Conservation (phyloP, 2,329 filamentous ascomycete genomes). For the Exophiala sp. region DNA sequence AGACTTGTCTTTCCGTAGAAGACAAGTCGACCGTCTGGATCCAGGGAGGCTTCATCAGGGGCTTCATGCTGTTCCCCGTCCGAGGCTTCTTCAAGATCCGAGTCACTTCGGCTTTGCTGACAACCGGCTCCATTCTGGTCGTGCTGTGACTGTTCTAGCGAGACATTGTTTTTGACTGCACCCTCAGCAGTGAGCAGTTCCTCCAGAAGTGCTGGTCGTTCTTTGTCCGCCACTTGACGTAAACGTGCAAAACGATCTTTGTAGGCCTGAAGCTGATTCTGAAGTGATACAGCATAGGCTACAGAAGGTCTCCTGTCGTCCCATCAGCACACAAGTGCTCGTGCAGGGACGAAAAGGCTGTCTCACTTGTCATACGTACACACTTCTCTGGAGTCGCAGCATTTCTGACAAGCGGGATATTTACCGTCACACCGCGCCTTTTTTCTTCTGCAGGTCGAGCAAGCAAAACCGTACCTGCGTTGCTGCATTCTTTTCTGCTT, state of each 20-base stretch:
- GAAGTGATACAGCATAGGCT: constrained; percentile 3
- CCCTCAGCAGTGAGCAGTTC: background rate
- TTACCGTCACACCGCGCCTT: constrained; percentile 65
- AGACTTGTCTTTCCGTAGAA: constrained; percentile 11
- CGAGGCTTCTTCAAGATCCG: background rate
- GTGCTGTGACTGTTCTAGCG: background rate
- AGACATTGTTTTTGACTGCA: background rate
- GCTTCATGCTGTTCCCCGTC: background rate
- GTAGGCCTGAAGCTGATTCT: constrained; percentile 4
- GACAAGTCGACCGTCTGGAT: constrained; percentile 1
- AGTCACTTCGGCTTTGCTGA: too few species aligned
- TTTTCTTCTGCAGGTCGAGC: constrained; percentile 48
- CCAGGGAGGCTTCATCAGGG: constrained; percentile 5
- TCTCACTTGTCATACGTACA: constrained; percentile 9
- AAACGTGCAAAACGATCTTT: constrained; percentile 4
- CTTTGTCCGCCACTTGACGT: constrained; percentile 1
- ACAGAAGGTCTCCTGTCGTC: constrained; percentile 4
- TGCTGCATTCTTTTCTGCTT: constrained; percentile 8
- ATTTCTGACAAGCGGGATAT: constrained; percentile 50
- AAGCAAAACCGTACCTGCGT: constrained; percentile 8
- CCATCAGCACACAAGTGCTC: background rate
- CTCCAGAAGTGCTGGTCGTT: constrained; percentile 1
- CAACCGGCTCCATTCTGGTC: background rate
- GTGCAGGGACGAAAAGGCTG: background rate
- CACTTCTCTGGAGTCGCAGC: background rate